These are phyloP conservation scores for Karstenula rhodostoma DNA, from an alignment of 2,329 filamentous ascomycete genomes.

Conservation along the genomic window DNA sequence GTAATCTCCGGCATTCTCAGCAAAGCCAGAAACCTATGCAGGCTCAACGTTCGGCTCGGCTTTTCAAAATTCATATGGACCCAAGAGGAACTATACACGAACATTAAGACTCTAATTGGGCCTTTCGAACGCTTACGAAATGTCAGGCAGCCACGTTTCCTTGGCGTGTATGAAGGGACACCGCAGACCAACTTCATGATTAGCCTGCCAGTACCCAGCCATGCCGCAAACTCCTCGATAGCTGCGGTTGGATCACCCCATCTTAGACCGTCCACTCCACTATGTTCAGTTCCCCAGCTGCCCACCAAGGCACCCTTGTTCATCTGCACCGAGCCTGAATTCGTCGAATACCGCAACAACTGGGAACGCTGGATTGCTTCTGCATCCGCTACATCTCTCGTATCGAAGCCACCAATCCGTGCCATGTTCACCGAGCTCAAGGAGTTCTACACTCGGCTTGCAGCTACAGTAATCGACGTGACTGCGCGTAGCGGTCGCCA, in stretches of 20 bases:
- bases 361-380: constrained; percentile 33
- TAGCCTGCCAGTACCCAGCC: constrained; percentile 17
- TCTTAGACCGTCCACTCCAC: constrained; percentile 11
- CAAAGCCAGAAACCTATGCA: constrained; percentile 38
- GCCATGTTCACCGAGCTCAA: constrained; percentile 46
- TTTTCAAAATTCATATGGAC: constrained; percentile 37
- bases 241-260: not conserved
- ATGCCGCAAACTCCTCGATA: not conserved
- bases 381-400: constrained; percentile 15
- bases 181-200: constrained; percentile 29
- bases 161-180: constrained; percentile 33
- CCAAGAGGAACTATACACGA: constrained; percentile 29
- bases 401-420: constrained; percentile 34
- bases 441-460: constrained; percentile 38
- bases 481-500: constrained; percentile 20
- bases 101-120: constrained; percentile 34
- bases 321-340: constrained; percentile 24
- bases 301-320: constrained; percentile 26
- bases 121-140: constrained; percentile 44
- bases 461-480: constrained; percentile 25
- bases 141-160: constrained; percentile 36
- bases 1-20: constrained; percentile 42
- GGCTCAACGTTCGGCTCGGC: constrained; percentile 40
- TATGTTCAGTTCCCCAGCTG: constrained; percentile 38
- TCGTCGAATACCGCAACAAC: constrained; percentile 30